Percentiles rank a stretch among this genome's conserved stretches.
Conservation (phyloP, 306 rosid genomes). For the Neltuma alba region DNA sequence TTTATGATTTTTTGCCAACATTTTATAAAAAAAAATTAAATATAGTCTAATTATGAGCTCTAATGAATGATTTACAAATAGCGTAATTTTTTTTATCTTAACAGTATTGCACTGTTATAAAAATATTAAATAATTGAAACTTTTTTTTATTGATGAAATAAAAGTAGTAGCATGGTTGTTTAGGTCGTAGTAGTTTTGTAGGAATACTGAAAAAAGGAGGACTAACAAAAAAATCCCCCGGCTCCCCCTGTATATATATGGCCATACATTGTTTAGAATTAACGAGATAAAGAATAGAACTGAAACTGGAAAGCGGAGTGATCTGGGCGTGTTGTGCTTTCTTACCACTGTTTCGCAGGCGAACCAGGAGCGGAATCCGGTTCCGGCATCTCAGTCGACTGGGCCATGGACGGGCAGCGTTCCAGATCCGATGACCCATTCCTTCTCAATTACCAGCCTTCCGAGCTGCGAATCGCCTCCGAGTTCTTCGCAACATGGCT, state of each 20-base stretch:
- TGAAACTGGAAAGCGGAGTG: not conserved
- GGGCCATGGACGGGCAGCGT: slow-evolving; percentile 48
- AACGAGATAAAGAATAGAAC: not conserved
- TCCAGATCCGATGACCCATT: slow-evolving; percentile 60
- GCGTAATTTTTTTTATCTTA: too few relatives aligned
- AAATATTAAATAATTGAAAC: not conserved
- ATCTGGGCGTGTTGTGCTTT: slow-evolving; percentile 5
- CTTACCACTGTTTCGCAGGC: not conserved
- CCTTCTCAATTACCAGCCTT: slow-evolving; percentile 60
- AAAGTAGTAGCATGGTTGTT: not conserved
- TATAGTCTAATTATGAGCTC: not conserved
- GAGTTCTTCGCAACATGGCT: slow-evolving; percentile 88
- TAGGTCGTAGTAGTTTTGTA: not conserved
- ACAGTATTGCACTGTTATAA: not conserved
- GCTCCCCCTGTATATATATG: not conserved
- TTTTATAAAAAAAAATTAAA: not conserved
- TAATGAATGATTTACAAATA: not conserved
- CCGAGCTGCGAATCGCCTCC: slow-evolving; percentile 83
- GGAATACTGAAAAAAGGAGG: not conserved
- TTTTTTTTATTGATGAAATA: not conserved
- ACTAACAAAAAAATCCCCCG: not conserved
- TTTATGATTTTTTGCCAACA: too few relatives aligned
- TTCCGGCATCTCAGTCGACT: slow-evolving; percentile 36
- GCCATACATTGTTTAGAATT: not conserved
- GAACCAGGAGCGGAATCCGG: not conserved